Base-by-base conservation (phyloP, 305 asterid species). In the Ilex paraguariensis region DNA sequence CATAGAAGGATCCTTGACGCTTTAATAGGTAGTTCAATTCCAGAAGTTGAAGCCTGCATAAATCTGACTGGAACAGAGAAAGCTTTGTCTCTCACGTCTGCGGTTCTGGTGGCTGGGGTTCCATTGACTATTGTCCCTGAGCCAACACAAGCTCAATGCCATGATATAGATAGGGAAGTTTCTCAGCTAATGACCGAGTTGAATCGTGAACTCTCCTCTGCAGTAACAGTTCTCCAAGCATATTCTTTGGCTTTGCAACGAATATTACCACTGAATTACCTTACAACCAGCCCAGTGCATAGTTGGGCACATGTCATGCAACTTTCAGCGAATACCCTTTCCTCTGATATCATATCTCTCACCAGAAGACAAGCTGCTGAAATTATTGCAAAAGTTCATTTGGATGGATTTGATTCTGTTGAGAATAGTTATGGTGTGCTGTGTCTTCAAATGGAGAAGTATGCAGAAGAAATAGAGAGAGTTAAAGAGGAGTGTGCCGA, bases 111-210 rank as follows among this genome's bases (percentile, higher is more conserved):
- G 54, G 93, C 98, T 66, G 96, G 99, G 76, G 96, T 94, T 74
- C 98, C 99, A 63, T 70, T 88, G 66, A 87, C 97, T 36, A 82
- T 91, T 76, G 99, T 94, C 74, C 99, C 99, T 64, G 99, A 94
- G 79, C 99, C 99, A 61, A 91, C 99, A 54, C 98, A 86, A 79
- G 82, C 79, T 64, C 98, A 90, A 71, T 94, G 99, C 81, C 84
- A 69, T 32, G 99, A 94, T 56, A 91, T 88, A 32, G 99, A 91
- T 74, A 76, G 79, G 77, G 99, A 94, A 74, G 98, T 94, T 77
- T 81, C 91, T 77, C 90, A 81, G 60, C 73, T 82, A 69, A 88
- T 82, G 32, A 72, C 79, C 65, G 97, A 88, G 69, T 83, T 94
- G 78, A 90, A 88, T 72, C 83, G 62, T 59, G 98, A 93, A 64